These are phyloP conservation scores for Aspergillus carlsbadensis DNA, from an alignment of 495 filamentous ascomycete species.

Conservation along the genomic window DNA sequence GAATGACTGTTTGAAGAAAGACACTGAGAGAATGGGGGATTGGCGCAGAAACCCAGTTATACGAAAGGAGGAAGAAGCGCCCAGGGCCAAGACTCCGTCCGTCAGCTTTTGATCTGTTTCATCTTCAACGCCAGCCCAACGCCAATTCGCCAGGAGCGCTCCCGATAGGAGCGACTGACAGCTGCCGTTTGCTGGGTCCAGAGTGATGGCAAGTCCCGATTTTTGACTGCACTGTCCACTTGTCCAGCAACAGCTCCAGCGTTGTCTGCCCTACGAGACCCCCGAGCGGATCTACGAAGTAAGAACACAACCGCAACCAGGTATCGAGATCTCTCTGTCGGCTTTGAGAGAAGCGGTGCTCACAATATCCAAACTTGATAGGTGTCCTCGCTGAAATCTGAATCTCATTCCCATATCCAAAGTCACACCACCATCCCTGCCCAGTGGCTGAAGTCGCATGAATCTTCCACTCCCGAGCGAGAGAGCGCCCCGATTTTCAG, in stretches of 20 bases:
- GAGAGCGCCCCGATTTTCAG: background rate
- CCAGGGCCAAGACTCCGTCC: background rate
- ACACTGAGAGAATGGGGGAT: background rate
- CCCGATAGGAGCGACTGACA: constrained; percentile 11
- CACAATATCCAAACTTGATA: too few relatives aligned
- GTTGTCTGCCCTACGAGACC: too few relatives aligned
- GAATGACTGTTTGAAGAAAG: constrained; percentile 12
- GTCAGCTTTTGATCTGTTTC: constrained; percentile 12
- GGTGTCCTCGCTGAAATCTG: background rate
- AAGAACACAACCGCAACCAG: too few relatives aligned
- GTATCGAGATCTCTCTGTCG: too few relatives aligned
- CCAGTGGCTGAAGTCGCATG: constrained; percentile 3
- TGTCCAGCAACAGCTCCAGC: too few relatives aligned
- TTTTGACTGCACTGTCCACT: too few relatives aligned
- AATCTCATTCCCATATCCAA: background rate
- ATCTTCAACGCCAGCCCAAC: constrained; percentile 16
- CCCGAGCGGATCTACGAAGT: too few relatives aligned
- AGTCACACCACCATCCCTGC: background rate
- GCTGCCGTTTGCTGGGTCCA: background rate
- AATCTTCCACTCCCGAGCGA: background rate
- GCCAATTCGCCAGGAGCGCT: constrained; percentile 5
- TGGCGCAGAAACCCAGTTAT: background rate
- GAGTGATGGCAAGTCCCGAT: too few relatives aligned
- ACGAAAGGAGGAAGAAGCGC: constrained; percentile 7
- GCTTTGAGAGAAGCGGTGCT: too few relatives aligned